phyloP scores from a whole-genome alignment of 1,284 basidiomycete species.

The Somion occarium region DNA sequence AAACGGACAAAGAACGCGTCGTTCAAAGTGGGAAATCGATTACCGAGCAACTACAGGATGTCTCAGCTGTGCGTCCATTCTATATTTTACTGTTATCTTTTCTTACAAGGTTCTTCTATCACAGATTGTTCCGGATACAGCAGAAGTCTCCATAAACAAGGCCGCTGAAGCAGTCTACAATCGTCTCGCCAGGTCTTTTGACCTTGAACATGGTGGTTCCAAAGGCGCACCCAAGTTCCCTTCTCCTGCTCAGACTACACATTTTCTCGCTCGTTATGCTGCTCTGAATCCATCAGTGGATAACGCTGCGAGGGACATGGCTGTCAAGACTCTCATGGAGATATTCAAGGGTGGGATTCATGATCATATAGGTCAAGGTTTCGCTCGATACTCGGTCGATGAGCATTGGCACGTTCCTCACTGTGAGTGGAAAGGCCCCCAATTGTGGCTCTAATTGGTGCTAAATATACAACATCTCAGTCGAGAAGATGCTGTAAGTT shows the following conservation, averaged over 20 bases:
- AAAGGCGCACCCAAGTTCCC: constrained; percentile 38
- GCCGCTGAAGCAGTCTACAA: constrained; percentile 14
- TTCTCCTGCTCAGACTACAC: constrained; percentile 20
- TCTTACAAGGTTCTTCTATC: too few species aligned
- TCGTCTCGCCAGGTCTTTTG: constrained; percentile 22
- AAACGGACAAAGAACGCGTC: constrained; percentile 19
- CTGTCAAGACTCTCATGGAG: constrained; percentile 19
- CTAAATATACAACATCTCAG: constrained; percentile 12
- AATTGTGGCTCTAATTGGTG: too few species aligned
- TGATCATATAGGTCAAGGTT: constrained; percentile 39
- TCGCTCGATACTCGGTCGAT: constrained; percentile 41
- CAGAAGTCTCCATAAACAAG: constrained; percentile 7
- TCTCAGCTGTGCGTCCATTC: constrained; percentile 17
- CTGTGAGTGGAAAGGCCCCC: constrained; percentile 25
- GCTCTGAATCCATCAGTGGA: constrained; percentile 9
- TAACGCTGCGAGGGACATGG: constrained; percentile 21
- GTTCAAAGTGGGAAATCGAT: constrained; percentile 18
- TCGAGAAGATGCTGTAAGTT: constrained; percentile 41
- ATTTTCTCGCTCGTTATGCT: constrained; percentile 23
- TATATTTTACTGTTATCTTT: too few species aligned
- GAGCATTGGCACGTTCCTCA: constrained; percentile 40
- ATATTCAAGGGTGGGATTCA: constrained; percentile 40
- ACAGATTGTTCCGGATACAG: constrained; percentile 14
- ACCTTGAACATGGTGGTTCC: constrained; percentile 34
- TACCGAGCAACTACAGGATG: constrained; percentile 17